Conservation (phyloP, 495 filamentous ascomycete genomes). For the Podospora pseudocomata region DNA sequence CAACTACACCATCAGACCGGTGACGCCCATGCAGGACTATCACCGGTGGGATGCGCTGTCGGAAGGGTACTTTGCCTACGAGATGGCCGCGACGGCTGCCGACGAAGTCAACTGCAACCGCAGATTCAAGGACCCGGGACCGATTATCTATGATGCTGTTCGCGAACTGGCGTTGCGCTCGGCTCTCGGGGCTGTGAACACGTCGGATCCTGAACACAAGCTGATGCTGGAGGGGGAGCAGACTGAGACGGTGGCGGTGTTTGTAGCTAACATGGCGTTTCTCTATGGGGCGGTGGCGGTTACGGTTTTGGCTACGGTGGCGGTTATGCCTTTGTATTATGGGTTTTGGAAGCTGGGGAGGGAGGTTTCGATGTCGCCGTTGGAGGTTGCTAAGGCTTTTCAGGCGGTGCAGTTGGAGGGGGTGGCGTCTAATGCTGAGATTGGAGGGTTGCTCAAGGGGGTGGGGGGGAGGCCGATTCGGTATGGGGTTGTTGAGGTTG, state of each 20-base stretch:
- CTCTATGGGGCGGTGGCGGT: not conserved
- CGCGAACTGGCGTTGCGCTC: not conserved
- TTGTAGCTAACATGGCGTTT: conserved; percentile 14
- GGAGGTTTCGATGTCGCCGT: conserved; percentile 26
- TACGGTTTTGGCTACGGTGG: conserved; percentile 15
- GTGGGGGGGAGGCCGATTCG: conserved; percentile 6
- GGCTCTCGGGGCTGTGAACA: not conserved
- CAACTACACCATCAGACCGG: not conserved
- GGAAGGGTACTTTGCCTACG: not conserved
- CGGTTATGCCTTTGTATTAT: conserved; percentile 25
- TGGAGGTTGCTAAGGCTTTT: conserved; percentile 36
- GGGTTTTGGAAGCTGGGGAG: conserved; percentile 35
- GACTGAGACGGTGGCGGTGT: not conserved
- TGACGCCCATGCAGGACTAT: not conserved
- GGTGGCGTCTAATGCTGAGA: conserved; percentile 23
- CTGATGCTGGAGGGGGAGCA: not conserved
- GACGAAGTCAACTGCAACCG: not conserved
- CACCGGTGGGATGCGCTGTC: no score
- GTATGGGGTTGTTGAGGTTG: conserved; percentile 9
- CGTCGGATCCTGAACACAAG: not conserved
- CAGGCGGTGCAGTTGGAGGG: conserved; percentile 24
- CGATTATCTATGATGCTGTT: not conserved
- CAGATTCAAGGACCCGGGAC: not conserved
- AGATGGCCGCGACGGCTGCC: not conserved
- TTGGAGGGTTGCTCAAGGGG: conserved; percentile 7